Base-by-base conservation (phyloP, 805 yeast genomes). In the Candida pini region DNA sequence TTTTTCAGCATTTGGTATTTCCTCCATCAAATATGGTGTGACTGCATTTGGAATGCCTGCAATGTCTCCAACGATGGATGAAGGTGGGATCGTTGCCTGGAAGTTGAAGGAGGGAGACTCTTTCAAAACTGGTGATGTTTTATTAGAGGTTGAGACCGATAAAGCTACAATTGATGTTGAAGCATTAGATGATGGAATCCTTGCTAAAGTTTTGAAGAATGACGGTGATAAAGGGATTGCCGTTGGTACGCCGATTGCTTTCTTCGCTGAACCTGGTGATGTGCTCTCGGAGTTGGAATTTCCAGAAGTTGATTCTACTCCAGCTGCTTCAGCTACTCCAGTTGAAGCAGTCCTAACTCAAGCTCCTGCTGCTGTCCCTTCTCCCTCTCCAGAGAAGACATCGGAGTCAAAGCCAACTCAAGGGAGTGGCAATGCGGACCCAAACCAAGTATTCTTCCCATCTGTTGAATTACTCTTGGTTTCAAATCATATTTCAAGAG, bases 11-110 rank as follows among this genome's bases (percentile, higher is more conserved):
- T 56, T 74, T 45, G 66, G 62, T 41, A 33, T 43, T 12, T 41
- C 58, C n/a, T 36, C 46, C 9, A 32, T 38, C 5, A 43, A 45
- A 31, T 28, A 34, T 26, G 70, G 63, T 3, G 76, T 73, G 4
- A 53, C 64, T 15, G 60, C 66, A 24, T 87, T 86, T 64, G 78
- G 69, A 35, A 90, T 90, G 97, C 98, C 98, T 4, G 97, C 98
- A 18, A 86, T 90, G 96, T 89, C 97, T 5, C 98, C 98, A 28
- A 90, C 98, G 6, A 90, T 90, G 98, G 87, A 88, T 20, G 85
- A 80, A 55, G 98, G 98, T 26, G 96, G 95, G 5, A 73, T 90
- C 44, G 85, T 87, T 9, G 70, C 77, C 35, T 90, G 98, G 98
- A 84, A 86, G 56, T 69, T 79, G 51, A 79, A 88, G 58, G 81